Base-by-base conservation (phyloP, 1,284 basidiomycete genomes). In the Leccinum pachyderme region DNA sequence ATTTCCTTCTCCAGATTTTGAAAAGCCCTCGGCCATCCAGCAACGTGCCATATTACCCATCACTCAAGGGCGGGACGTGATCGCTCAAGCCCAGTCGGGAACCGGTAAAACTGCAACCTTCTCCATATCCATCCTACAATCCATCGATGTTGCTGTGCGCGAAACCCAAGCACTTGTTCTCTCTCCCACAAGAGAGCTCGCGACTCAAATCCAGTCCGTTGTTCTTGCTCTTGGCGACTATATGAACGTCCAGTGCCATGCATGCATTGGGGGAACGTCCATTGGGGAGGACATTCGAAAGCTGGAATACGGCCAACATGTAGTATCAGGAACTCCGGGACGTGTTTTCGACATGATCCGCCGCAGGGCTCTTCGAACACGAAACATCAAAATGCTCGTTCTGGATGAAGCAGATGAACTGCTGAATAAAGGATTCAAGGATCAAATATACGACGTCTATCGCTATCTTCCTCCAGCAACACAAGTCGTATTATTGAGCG, bases 301-400 rank as follows among this genome's bases (percentile, higher is more conserved):
- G 77, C 84, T 99, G 54, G 95, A 98, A 74, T 95, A 98, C 61
- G 97, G 97, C 4, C 94, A 97, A 67, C 97, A 99, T 72, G 91
- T 99, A 60, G 95, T 99, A 31, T 94, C 92, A 6, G 97, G 97
- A 22, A 98, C 97, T 7, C 97, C 97, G 15, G 97, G 97, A 8
- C 91, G 97, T 69, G 97, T 99, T 15, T 99, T 97, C 69, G 97
- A 99, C 76, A 99, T 99, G 97, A 99, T 99, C 78, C 86, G 95
- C 58, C 84, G 97, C 63, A 83, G 96, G 61, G 91, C 90, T 71
- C 80, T 99, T 52, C 86, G 95, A 53, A 99, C 97, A 49, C 86
- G 95, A 61, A 98, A 98, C 76, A 97, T 99, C 84, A 99, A 99
- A 80, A 98, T 99, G 95, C 86, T 99, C 58, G 89, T 98, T 57